Evolutionary conservation across 2,329 filamentous ascomycete genomes (phyloP), one percentile per base, ranked within the genome.

Genomic region (Stemphylium lycopersici): DNA sequence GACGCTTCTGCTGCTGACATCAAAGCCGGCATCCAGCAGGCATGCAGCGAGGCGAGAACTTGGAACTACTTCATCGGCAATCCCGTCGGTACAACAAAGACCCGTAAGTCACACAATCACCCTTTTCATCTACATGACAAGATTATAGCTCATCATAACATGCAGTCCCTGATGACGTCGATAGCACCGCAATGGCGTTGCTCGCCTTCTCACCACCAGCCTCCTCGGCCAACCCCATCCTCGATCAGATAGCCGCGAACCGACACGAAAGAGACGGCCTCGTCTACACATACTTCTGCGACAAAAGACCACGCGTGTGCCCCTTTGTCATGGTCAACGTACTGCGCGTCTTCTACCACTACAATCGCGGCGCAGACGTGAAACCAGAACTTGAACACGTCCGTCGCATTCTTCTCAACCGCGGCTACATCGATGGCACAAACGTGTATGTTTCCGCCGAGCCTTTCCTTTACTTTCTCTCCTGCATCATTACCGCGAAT

Each of bases 181-280:
- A 76, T 55, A 72, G 69, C 16, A 76, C 75, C 6, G 64, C 73
- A 8, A 55, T 68, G 7, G 68, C 69, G 13, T 50, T 75, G 18
- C 59, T 63, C 15, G 57, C 63, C 3, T 62, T 75, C 33, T 59
- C 52, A 5, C 64, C 61, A 5, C 48, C 45, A 4, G 24, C 49
- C 3, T 16, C 38, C 3, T 44, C 40, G 8, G 52, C 51, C 6
- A 41, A 56, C 8, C 26, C 37, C 8, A 20, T 62, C 6, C 52
- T 66, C 6, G 54, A 60, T 18, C 29, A n/a, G 6, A 56, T 64
- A 18, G 39, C 52, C 8, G 44, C 71, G 68, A 60, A 80, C 79
- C 51, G 78, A 69, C 39, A 77, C 78, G 24, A 64, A 6, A 43
- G 24, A 63, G 50, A 81, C 76, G 51, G 70, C 67, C 43, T 74